Evolutionary conservation across 2,329 filamentous ascomycete genomes (phyloP).

Genomic region (Myriosclerotinia scirpicola): DNA sequence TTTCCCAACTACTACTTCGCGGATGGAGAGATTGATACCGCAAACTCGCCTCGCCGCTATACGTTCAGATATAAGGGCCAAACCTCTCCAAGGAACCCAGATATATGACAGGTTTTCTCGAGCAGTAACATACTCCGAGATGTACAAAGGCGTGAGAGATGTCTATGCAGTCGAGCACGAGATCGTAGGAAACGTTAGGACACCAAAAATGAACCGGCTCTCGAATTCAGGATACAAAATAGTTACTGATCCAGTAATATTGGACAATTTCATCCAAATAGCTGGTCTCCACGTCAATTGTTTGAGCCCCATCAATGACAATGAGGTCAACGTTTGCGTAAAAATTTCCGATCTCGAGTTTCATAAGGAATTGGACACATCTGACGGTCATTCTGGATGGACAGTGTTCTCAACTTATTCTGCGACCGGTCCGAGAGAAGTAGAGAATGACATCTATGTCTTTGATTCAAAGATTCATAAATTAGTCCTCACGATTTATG

Average conservation of each 20-base stretch:
- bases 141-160: slow-evolving; percentile 9
- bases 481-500: neutral
- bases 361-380: neutral
- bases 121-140: slow-evolving; percentile 7
- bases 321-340: slow-evolving; percentile 32
- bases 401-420: neutral
- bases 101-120: slow-evolving; percentile 5
- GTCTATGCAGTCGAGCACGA: neutral
- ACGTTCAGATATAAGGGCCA: too few species aligned
- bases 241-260: slow-evolving; percentile 7
- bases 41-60: neutral
- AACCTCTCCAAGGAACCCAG: neutral
- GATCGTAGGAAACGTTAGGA: neutral
- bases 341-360: slow-evolving; percentile 8
- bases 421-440: neutral
- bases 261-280: slow-evolving; percentile 42
- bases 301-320: slow-evolving; percentile 1
- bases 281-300: slow-evolving; percentile 36
- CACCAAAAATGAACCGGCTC: neutral
- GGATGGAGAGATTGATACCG: neutral
- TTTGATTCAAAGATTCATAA: neutral
- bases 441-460: slow-evolving; percentile 3
- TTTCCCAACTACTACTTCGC: neutral
- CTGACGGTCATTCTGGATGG: neutral
- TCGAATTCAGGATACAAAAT: too few species aligned